Base-by-base conservation (phyloP, 176 grass and related monocot genomes). In the Dendrocalamus sinicus region DNA sequence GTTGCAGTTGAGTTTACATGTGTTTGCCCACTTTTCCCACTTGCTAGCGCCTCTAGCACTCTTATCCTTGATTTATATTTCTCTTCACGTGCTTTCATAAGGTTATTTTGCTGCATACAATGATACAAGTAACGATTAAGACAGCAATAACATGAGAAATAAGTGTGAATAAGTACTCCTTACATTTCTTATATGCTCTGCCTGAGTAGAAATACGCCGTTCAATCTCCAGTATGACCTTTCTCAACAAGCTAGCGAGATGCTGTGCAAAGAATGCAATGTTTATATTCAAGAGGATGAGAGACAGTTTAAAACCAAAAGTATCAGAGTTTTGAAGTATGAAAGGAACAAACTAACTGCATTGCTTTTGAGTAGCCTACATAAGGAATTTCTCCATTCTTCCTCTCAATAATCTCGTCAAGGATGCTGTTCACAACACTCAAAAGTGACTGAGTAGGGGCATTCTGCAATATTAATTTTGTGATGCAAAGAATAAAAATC, bases 61-160 rank as follows among this genome's bases (percentile, higher is more conserved):
- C 69, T 89, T 79, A 93, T 93, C 75, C 92, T 93, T 86, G 89
- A 93, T 89, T 89, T 90, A 72, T 93, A 94, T 83, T 94, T 94
- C 74, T 94, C 92, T 83, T 94, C 92, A 68, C 92, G 92, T 86
- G 89, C 83, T 89, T 90, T 94, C 64, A 89, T 94, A 76, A 89
- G 83, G 84, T 91, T 94, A 72, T 94, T 91, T 94, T 94, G 92
- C 92, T 94, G 86, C 59, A 93, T 62, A 83, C 43, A 44, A 44
- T 44, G 8, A 44, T 44, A 44, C 17, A 86, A 53, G 41, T 40
- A 70, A 89, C 17, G 30, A 39, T 85, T 66, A 78, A 26, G 58
- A 73, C 64, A 86, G 30, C 51, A 86, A 73, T 67, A 35, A 51
- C 30, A 5, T 78, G 62, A 76, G 32, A 88, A 72, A 72, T 41